Evolutionary conservation across 805 yeast genomes (phyloP), one percentile per base, ranked within the genome.

Genomic region (Lachancea sp.): DNA sequence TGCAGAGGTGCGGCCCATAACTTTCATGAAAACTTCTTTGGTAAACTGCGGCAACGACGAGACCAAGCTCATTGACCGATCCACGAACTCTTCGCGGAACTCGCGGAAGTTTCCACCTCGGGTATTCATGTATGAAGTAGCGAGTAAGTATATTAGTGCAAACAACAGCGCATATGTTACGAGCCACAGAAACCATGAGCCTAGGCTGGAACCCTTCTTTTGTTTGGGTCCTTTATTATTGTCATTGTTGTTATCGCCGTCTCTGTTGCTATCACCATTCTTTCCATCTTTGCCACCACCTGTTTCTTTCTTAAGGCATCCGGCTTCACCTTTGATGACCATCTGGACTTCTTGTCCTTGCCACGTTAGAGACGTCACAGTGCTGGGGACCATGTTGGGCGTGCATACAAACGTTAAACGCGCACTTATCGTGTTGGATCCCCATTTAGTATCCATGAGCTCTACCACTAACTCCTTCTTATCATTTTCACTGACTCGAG

Each of bases 61-160:
- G 32, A 75, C 54, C 23, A 81, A 65, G 42, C 78, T 83, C 31
- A 73, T 63, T 30, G 78, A 66, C 34, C 83, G 75, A 49, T 86
- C 95, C 24, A 80, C 64, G 37, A 87, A 77, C 55, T 87, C 90
- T 48, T 71, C 89, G 49, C 79, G 78, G 60, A 84, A 71, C 46
- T 83, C 88, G 17, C 80, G 78, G 13, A 77, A 71, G 48, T 75
- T 67, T 9, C 72, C 74, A 34, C 88, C 85, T 49, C 83, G 78
- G 50, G 83, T 77, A 51, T 77, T 77, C 60, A 80, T 77, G 60
- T 85, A 89, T 30, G 78, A 77, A 34, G 87, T 79, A 51, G 83
- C 71, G 34, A 74, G 73, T 24, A 90, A 61, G 13, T 85, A 84
- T 48, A 80, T 62, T 45, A 88, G 64, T 50, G 89, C 79, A 56